These are phyloP conservation scores for Earliella scabrosa DNA, from an alignment of 1,284 basidiomycete genomes.

Conservation along the genomic window DNA sequence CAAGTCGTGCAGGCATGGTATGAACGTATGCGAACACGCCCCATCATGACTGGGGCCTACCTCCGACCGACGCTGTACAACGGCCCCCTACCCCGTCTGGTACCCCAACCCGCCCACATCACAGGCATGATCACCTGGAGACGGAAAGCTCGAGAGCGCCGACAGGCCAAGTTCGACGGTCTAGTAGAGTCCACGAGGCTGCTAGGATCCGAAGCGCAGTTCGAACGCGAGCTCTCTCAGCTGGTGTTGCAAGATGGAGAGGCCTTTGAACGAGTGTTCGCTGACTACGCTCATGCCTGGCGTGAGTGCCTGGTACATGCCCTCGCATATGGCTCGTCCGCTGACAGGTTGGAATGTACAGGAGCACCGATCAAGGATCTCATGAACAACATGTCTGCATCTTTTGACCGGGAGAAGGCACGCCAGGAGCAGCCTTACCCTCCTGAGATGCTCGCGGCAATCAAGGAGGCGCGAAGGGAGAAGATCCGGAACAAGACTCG, in stretches of 20 bases:
- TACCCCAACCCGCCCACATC: constrained; percentile 73
- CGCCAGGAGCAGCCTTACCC: constrained; percentile 50
- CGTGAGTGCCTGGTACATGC: constrained; percentile 39
- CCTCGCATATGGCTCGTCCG: too few species aligned
- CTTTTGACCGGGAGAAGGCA: constrained; percentile 42
- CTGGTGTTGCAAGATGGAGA: constrained; percentile 17
- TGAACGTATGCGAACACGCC: constrained; percentile 52
- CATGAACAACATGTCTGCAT: constrained; percentile 34
- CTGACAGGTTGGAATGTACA: too few species aligned
- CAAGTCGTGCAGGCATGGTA: constrained; percentile 48
- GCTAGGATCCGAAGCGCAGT: constrained; percentile 54
- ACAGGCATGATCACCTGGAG: constrained; percentile 72
- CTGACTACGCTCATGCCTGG: constrained; percentile 40
- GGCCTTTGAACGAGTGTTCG: constrained; percentile 32
- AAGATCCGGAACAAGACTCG: constrained; percentile 66
- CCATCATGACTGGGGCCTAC: constrained; percentile 71
- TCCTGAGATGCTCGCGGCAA: constrained; percentile 48
- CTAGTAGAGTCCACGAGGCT: constrained; percentile 47
- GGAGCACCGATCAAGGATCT: constrained; percentile 20
- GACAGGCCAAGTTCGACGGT: constrained; percentile 40
- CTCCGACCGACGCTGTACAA: constrained; percentile 66
- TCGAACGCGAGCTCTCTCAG: constrained; percentile 50
- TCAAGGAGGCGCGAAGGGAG: constrained; percentile 59
- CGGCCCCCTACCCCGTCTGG: constrained; percentile 73
- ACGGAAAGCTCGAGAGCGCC: constrained; percentile 48